Base-by-base conservation (phyloP, 208 protist genomes). In the Trypanosoma cruzi region DNA sequence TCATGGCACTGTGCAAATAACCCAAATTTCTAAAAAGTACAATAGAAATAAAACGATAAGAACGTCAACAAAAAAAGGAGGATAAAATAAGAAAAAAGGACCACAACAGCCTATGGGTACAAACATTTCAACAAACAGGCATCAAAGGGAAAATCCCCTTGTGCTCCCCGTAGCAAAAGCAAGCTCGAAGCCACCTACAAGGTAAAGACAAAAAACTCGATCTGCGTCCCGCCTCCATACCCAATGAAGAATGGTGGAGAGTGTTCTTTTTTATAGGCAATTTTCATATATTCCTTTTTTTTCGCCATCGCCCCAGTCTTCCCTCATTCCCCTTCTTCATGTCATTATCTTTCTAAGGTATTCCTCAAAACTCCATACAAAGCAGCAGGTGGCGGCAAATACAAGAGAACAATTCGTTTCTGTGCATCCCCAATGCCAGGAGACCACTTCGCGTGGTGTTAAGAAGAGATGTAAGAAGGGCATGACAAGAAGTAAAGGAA, bases 351-450 rank as follows among this genome's bases (percentile, higher is more conserved):
- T 52, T n/a, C n/a, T 52, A 6, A 52, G 16, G 46, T 52, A n/a
- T 37, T 52, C 60, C 63, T 29, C 40, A 55, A 40, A 24, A 65
- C n/a, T n/a, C n/a, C n/a, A n/a, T n/a, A n/a, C n/a, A n/a, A n/a
- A n/a, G n/a, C n/a, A n/a, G n/a, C n/a, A n/a, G n/a, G n/a, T n/a
- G n/a, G n/a, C n/a, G n/a, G n/a, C n/a, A n/a, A n/a, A n/a, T n/a
- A n/a, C n/a, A 42, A 34, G 53, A 32, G 59, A 31, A 64, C 54
- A 67, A 44, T 55, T 3, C 7, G 14, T 18, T 44, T 57, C n/a
- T 52, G 36, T 10, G 36, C 36, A 4, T 40, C 36, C 4, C 36
- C 36, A 40, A 40, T 13, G 36, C 36, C 36, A 40, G 36, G 6
- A 40, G n/a, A n/a, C n/a, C n/a, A n/a, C n/a, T n/a, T 40, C 10